These are phyloP conservation scores for Cadophora sp. DNA, from an alignment of 2,329 filamentous ascomycete species.

Conservation along the genomic window DNA sequence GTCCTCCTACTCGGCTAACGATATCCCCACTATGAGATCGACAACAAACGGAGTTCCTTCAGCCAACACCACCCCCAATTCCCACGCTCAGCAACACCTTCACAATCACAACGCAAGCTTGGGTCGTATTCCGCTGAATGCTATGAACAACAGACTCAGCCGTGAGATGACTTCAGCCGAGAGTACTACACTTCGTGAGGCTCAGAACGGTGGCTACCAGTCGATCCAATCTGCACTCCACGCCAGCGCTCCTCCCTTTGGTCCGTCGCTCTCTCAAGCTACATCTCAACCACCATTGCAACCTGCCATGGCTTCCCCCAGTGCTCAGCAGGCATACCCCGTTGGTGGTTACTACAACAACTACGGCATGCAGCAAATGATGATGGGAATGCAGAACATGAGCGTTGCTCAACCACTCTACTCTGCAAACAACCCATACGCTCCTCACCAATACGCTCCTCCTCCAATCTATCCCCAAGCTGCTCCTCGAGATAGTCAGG, in stretches of 20 bases:
- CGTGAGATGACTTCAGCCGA: slow-evolving; percentile 63
- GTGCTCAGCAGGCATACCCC: slow-evolving; percentile 39
- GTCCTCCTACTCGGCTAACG: slow-evolving; percentile 88
- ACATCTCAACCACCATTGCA: slow-evolving; percentile 41
- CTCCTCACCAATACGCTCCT: slow-evolving; percentile 36
- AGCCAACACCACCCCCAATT: slow-evolving; percentile 55
- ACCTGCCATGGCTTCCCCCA: slow-evolving; percentile 40
- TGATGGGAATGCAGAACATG: slow-evolving; percentile 73
- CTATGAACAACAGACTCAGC: slow-evolving; percentile 72
- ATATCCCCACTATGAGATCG: slow-evolving; percentile 82
- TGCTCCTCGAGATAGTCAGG: slow-evolving; percentile 75
- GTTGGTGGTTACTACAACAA: slow-evolving; percentile 46
- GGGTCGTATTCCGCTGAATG: slow-evolving; percentile 75
- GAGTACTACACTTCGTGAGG: slow-evolving; percentile 48
- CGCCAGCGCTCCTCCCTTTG: slow-evolving; percentile 80
- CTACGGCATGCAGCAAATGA: slow-evolving; percentile 63
- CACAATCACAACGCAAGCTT: slow-evolving; percentile 82
- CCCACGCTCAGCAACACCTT: slow-evolving; percentile 62
- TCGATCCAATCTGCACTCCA: slow-evolving; percentile 78
- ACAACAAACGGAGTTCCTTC: slow-evolving; percentile 45
- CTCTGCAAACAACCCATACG: slow-evolving; percentile 60
- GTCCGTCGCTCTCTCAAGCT: slow-evolving; percentile 60
- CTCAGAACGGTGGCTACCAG: slow-evolving; percentile 57
- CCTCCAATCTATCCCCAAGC: slow-evolving; percentile 40
- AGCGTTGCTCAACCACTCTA: slow-evolving; percentile 61